Base-by-base conservation (phyloP, 495 filamentous ascomycete species). In the Immersiella caudata region DNA sequence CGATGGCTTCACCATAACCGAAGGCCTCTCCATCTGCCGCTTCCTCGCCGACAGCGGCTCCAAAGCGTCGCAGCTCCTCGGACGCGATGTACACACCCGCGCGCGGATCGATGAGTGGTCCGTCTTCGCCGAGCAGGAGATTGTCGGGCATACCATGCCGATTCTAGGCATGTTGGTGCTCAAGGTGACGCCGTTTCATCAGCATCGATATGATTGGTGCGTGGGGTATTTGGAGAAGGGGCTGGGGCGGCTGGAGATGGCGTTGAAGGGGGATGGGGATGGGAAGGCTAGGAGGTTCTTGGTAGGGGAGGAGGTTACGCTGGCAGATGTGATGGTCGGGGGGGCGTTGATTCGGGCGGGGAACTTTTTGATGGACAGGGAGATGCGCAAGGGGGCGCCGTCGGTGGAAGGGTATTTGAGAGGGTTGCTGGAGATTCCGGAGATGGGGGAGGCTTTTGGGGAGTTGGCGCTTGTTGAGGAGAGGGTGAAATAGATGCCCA, bases 31-130 rank as follows among this genome's bases (percentile, higher is more conserved):
- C 67, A 89, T 89, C 73, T n/a, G 18, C 77, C 81, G 76, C 25
- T 88, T 84, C 75, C 59, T 87, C 62, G 84, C 85, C 29, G 81
- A 82, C 63, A 79, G 75, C 46, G 87, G 86, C 7, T 84, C 86
- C 21, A 79, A 79, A 52, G 74, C 79, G 2, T 73, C 59, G 0
- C 86, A 88, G 70, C 80, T 89, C 1, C 58, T 86, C 8, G 87
- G 86, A 27, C 56, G 66, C 6, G 82, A 80, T 33, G 66, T 78
- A n/a, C 75, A 81, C 65, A 78, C 83, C 61, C 79, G 82, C 27
- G 85, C 85, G 0, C 27, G 68, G 2, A 80, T 89, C 72, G 75
- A 79, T 9, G 76, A 84, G 69, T 89, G 87, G 86, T 71, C 79
- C 35, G 74, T 62, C 64, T 84, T 83, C 68, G 68, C 80, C 4